A percentile compares a stretch with the other conserved stretches of the same genome.
These are phyloP conservation scores for Quillaja saponaria DNA, from an alignment of 306 rosid species.

Conservation along the genomic window DNA sequence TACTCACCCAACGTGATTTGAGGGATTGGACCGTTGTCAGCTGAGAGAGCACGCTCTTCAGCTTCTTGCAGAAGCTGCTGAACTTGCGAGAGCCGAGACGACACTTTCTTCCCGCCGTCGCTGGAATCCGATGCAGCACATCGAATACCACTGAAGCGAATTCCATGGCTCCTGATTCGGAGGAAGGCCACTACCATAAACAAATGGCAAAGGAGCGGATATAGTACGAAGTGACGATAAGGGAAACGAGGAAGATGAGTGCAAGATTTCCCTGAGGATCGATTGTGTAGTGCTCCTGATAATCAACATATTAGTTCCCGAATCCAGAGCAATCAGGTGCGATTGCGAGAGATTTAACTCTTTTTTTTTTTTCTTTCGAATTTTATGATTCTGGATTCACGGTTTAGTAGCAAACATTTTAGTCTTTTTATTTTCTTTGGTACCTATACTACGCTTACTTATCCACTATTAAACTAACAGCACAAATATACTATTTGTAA, in stretches of 20 bases:
- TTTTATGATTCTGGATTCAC: too few species aligned
- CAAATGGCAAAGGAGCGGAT: constrained; percentile 6
- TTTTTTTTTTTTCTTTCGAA: too few species aligned
- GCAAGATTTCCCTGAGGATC: constrained; percentile 46
- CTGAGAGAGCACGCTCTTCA: constrained; percentile 65
- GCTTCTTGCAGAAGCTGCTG: constrained; percentile 77
- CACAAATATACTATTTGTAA: too few species aligned
- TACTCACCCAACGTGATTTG: constrained; percentile 71
- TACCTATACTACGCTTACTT: too few species aligned
- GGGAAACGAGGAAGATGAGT: constrained; percentile 33
- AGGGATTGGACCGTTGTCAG: constrained; percentile 60
- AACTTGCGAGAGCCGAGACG: constrained; percentile 80
- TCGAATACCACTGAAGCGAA: constrained; percentile 41
- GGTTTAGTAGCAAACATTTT: too few species aligned
- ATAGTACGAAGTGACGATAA: constrained; percentile 14
- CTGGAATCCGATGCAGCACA: constrained; percentile 52
- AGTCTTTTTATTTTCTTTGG: too few species aligned
- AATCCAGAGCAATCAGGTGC: too few species aligned
- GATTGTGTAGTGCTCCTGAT: constrained; percentile 33
- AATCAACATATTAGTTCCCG: constrained; percentile 47
- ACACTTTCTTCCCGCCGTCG: constrained; percentile 50
- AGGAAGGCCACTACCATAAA: constrained; percentile 3
- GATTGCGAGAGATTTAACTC: too few species aligned
- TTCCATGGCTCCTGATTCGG: constrained; percentile 27
- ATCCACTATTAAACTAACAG: too few species aligned